A percentile compares a stretch with the other conserved stretches of the same genome.
Evolutionary conservation across 2,329 filamentous ascomycete genomes (phyloP).

Genomic region (Neopestalotiopsis clavispora): DNA sequence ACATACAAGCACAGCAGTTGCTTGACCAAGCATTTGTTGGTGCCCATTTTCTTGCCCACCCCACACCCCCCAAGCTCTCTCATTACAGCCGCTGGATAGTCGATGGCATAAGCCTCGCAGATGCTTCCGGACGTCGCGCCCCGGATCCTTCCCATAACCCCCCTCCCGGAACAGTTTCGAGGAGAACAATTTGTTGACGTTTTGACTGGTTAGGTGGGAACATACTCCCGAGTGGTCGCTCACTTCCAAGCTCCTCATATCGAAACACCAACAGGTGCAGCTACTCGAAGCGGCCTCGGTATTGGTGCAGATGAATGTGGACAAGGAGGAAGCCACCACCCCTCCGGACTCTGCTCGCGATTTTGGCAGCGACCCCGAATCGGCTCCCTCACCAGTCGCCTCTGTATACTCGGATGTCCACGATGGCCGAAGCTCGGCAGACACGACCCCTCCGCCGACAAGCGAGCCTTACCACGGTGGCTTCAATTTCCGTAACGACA

Average conservation of each 20-base stretch:
- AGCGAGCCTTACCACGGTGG: slow-evolving; percentile 64
- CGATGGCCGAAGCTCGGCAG: slow-evolving; percentile 81
- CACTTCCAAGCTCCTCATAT: slow-evolving; percentile 97
- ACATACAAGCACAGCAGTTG: slow-evolving; percentile 99
- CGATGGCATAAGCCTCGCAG: slow-evolving; percentile 22
- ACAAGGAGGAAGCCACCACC: slow-evolving; percentile 55
- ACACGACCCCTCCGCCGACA: slow-evolving; percentile 90
- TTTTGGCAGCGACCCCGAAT: slow-evolving; percentile 80
- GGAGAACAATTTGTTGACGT: slow-evolving; percentile 39
- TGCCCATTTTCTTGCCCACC: slow-evolving; percentile 65
- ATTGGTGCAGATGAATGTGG: slow-evolving; percentile 82
- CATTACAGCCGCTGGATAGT: slow-evolving; percentile 33
- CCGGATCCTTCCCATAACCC: slow-evolving; percentile 28
- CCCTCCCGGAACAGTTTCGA: slow-evolving; percentile 26
- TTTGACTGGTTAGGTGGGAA: slow-evolving; percentile 80
- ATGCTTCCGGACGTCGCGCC: neutral
- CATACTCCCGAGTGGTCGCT: slow-evolving; percentile 97
- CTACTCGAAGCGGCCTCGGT: slow-evolving; percentile 97
- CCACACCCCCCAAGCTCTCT: slow-evolving; percentile 40
- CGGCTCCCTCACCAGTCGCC: slow-evolving; percentile 74
- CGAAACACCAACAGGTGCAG: slow-evolving; percentile 99
- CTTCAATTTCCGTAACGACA: slow-evolving; percentile 52
- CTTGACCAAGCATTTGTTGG: slow-evolving; percentile 99
- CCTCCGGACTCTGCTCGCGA: slow-evolving; percentile 70
- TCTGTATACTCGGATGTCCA: slow-evolving; percentile 81